A percentile compares a stretch with the other conserved stretches of the same genome.
phyloP scores from a whole-genome alignment of 768 basidiomycete species.

The Leucocoprinus leucothites region DNA sequence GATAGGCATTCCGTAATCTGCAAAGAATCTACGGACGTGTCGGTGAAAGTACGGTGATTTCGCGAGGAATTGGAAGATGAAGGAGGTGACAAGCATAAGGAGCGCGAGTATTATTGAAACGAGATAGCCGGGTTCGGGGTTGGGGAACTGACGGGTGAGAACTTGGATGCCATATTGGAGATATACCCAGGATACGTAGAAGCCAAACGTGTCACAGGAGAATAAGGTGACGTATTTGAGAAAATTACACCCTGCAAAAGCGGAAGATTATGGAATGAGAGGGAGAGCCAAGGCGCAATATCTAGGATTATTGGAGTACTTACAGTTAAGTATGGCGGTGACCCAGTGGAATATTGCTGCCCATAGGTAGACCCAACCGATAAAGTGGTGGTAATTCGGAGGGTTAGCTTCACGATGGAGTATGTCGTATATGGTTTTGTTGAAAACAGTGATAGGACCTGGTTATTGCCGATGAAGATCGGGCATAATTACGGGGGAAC shows the following conservation, averaged over 20 bases:
- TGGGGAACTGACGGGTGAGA: constrained; percentile 64
- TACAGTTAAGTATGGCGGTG: constrained; percentile 76
- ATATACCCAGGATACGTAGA: constrained; percentile 90
- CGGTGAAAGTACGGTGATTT: constrained; percentile 66
- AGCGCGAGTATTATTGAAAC: constrained; percentile 73
- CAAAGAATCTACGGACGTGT: constrained; percentile 69
- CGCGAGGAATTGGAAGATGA: constrained; percentile 69
- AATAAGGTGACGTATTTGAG: constrained; percentile 86
- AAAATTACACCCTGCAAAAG: constrained; percentile 71
- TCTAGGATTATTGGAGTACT: constrained; percentile 15
- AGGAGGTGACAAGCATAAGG: constrained; percentile 71
- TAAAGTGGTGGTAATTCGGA: constrained; percentile 79
- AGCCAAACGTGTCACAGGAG: constrained; percentile 90
- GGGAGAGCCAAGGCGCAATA: background rate
- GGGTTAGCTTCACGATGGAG: constrained; percentile 51
- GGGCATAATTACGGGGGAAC: background rate
- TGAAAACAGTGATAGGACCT: constrained; percentile 92
- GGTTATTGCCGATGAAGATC: background rate
- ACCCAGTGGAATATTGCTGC: constrained; percentile 84
- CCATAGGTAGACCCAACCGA: constrained; percentile 94
- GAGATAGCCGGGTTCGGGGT: constrained; percentile 43
- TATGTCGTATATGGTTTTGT: constrained; percentile 85
- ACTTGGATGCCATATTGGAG: constrained; percentile 89
- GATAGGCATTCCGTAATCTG: constrained; percentile 91
- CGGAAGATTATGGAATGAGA: background rate